Evolutionary conservation across 2,329 filamentous ascomycete genomes (phyloP), one percentile per base, ranked within the genome.

Genomic region (Pyrenochaeta sp.): DNA sequence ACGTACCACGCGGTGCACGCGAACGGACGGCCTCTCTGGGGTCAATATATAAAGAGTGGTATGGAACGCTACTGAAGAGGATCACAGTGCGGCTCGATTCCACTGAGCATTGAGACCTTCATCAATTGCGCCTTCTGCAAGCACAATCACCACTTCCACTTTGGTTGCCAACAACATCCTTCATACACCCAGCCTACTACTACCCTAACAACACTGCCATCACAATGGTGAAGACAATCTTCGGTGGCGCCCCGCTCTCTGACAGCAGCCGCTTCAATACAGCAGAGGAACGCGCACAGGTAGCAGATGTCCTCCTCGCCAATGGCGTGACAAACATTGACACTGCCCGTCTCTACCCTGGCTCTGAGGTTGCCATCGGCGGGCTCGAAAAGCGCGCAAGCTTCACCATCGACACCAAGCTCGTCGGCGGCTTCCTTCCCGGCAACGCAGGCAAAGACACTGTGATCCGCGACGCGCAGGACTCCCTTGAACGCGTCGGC

Each of bases 401-500:
- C 34, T 83, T 84, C 68, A 71, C 63, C 37, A 76, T 84, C 63
- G 80, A 83, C 68, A 83, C 81, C 47, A 84, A 84, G 61, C 71
- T 78, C 34, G 59, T 65, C 8, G 80, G 80, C 5, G 81, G 81
- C 25, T 65, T 65, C 45, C 56, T 50, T 2, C 66, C 72, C 3
- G 79, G 74, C 50, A 61, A 65, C 30, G 68, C 70, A 12, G 72
- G 61, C 24, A 78, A 77, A 52, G 78, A 76, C 5, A 68, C 57
- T 45, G 72, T 81, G 47, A 67, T 80, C 59, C 51, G 43, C 19
- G 74, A 78, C 50, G 65, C 68, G 1, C 61, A 73, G 51, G 67
- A 74, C 60, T 76, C 71, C 36, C 68, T 73, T n/a, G 56, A 73
- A 10, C 56, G 61, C 44, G 61, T 75, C 7, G 30, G 65, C 1